phyloP scores from a whole-genome alignment of 371 early-diverging fungal genomes.

The Syncephalastrum sp. region DNA sequence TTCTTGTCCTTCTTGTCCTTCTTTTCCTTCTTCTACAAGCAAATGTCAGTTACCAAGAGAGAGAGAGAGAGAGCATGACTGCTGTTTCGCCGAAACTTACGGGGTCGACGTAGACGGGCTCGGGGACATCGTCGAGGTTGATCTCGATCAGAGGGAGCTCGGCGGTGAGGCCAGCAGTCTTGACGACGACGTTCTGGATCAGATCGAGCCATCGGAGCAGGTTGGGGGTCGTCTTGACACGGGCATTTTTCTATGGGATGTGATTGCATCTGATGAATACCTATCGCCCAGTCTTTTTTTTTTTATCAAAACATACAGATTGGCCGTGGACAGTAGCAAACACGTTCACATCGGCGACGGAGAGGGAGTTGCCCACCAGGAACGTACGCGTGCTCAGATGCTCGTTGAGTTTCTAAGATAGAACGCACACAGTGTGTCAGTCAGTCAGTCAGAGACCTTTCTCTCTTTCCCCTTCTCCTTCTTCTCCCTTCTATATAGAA shows the following conservation, averaged over 20 bases:
- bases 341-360: constrained; percentile 70
- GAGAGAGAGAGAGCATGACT: too few relatives aligned
- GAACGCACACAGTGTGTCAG: not conserved
- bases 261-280: constrained; percentile 2
- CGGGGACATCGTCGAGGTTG: constrained; percentile 55
- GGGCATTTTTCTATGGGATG: constrained; percentile 35
- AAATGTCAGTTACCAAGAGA: not conserved
- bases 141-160: constrained; percentile 58
- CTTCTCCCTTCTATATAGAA: not conserved
- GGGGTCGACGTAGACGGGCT: constrained; percentile 41
- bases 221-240: constrained; percentile 46
- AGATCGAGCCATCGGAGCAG: constrained; percentile 80
- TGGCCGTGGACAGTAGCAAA: constrained; percentile 67
- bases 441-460: not conserved
- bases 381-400: constrained; percentile 63
- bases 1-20: constrained; percentile 38
- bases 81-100: constrained; percentile 20
- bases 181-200: constrained; percentile 63
- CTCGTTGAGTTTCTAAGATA: constrained; percentile 56
- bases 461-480: not conserved
- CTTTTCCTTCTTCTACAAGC: not conserved
- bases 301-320: constrained; percentile 44
- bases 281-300: constrained; percentile 13
- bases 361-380: constrained; percentile 62
- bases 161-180: constrained; percentile 39